Evolutionary conservation across 2,329 filamentous ascomycete genomes (phyloP).

Genomic region (Botrytis sinoallii): DNA sequence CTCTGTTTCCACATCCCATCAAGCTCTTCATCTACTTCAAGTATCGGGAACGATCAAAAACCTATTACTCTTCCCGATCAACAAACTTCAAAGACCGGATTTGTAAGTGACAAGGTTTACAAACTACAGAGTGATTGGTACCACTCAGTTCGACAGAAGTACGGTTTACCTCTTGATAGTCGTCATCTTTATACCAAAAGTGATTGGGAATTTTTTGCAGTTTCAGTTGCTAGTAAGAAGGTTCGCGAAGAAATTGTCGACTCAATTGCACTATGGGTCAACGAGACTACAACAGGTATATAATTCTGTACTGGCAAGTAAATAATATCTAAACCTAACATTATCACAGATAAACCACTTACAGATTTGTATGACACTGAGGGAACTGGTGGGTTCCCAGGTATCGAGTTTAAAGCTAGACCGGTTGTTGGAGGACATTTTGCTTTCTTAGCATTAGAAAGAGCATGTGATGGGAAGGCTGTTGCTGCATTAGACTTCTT

Average conservation of each 20-base stretch:
- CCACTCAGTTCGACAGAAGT: constrained; percentile 71
- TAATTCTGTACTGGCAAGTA: constrained; percentile 4
- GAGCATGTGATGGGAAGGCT: constrained; percentile 71
- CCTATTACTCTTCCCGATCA: constrained; percentile 25
- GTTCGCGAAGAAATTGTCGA: constrained; percentile 71
- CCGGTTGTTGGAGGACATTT: constrained; percentile 86
- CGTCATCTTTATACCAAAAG: constrained; percentile 83
- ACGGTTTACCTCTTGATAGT: constrained; percentile 78
- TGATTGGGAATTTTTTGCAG: constrained; percentile 89
- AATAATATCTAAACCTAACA: constrained; percentile 21
- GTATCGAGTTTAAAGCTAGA: constrained; percentile 72
- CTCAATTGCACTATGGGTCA: constrained; percentile 75
- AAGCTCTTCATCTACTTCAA: constrained; percentile 29
- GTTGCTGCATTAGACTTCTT: constrained; percentile 54
- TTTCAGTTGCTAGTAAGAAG: constrained; percentile 67
- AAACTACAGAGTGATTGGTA: constrained; percentile 80
- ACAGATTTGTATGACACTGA: constrained; percentile 84
- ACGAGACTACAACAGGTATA: constrained; percentile 69
- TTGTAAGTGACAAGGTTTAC: constrained; percentile 75
- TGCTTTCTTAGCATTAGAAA: constrained; percentile 76
- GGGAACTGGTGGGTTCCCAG: constrained; percentile 70
- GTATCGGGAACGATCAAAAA: constrained; percentile 29
- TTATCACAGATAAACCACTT: constrained; percentile 60
- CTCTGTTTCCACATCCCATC: constrained; percentile 69
- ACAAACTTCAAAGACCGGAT: constrained; percentile 43